Evolutionary conservation across 2,329 filamentous ascomycete species (phyloP).

Genomic region (Apiospora saccharicola): DNA sequence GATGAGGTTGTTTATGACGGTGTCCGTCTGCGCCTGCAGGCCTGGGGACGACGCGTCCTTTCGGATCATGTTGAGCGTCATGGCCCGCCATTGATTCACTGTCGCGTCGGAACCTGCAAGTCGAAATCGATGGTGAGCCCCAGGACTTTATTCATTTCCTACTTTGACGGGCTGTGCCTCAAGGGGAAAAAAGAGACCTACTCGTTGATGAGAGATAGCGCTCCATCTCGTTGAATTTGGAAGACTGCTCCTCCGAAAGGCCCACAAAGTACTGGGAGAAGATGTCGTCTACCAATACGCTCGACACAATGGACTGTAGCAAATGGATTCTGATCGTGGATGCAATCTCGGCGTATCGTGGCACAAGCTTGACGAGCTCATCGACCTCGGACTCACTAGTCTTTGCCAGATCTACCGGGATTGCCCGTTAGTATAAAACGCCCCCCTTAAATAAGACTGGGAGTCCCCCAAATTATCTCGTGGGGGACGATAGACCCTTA

Average conservation of each 20-base stretch:
- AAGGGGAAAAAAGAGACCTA: slow-evolving; percentile 35
- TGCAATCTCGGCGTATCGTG: slow-evolving; percentile 64
- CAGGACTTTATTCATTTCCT: not conserved
- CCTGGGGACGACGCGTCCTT: slow-evolving; percentile 55
- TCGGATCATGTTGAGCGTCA: slow-evolving; percentile 66
- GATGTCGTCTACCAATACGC: slow-evolving; percentile 65
- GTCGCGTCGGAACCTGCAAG: slow-evolving; percentile 55
- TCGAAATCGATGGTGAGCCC: slow-evolving; percentile 24
- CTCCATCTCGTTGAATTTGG: slow-evolving; percentile 59
- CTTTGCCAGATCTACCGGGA: not conserved
- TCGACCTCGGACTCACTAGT: not conserved
- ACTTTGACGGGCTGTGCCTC: too few relatives aligned
- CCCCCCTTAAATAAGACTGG: not conserved
- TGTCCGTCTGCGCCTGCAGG: slow-evolving; percentile 54
- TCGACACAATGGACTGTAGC: slow-evolving; percentile 68
- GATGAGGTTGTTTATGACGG: slow-evolving; percentile 52
- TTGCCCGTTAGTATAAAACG: slow-evolving; percentile 7
- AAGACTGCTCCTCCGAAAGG: slow-evolving; percentile 60
- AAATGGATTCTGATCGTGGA: slow-evolving; percentile 65
- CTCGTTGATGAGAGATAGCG: slow-evolving; percentile 51
- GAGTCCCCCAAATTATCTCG: not conserved
- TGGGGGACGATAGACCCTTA: slow-evolving; percentile 39
- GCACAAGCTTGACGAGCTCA: slow-evolving; percentile 54
- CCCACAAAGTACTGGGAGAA: slow-evolving; percentile 72
- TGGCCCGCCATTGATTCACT: slow-evolving; percentile 72